phyloP scores from a whole-genome alignment of 202 grass and related monocot species.

The Setaria viridis region DNA sequence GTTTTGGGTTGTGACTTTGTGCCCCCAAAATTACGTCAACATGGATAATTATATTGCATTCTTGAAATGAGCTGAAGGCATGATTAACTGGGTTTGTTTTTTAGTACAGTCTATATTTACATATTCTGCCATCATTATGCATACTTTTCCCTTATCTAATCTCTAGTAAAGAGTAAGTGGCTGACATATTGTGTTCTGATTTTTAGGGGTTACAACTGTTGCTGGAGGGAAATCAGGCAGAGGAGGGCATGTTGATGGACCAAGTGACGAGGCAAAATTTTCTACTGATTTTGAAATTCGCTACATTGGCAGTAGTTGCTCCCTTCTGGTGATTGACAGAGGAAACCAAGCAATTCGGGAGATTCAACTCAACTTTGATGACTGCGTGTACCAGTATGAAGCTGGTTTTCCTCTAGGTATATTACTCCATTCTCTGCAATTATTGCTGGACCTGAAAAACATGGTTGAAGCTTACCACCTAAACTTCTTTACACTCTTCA shows the following conservation, averaged over 20 bases:
- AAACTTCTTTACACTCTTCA: background rate
- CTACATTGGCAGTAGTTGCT: slow-evolving; percentile 92
- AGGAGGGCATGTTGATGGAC: slow-evolving; percentile 87
- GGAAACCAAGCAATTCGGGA: slow-evolving; percentile 93
- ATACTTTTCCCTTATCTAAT: slow-evolving; percentile 18
- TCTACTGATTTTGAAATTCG: slow-evolving; percentile 97
- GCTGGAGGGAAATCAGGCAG: slow-evolving; percentile 87
- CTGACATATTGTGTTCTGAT: slow-evolving; percentile 43
- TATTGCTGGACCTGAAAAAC: slow-evolving; percentile 34
- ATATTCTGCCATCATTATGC: slow-evolving; percentile 10
- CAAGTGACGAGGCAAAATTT: slow-evolving; percentile 90
- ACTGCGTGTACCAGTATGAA: slow-evolving; percentile 89
- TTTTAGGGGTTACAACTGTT: slow-evolving; percentile 92
- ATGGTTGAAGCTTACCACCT: background rate
- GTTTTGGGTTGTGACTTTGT: slow-evolving; percentile 4
- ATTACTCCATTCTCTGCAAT: slow-evolving; percentile 3
- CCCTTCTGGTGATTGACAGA: slow-evolving; percentile 93
- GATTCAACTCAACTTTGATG: slow-evolving; percentile 88
- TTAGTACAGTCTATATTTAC: slow-evolving; percentile 2
- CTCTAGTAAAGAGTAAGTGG: background rate
- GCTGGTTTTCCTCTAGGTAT: slow-evolving; percentile 85
- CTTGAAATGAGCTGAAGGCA: background rate
- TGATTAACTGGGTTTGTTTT: slow-evolving; percentile 21
- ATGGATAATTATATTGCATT: background rate
- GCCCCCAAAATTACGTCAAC: background rate